Percentiles rank a stretch among this genome's conserved stretches.
These are phyloP conservation scores for Colletotrichum siamense DNA, from an alignment of 2,329 filamentous ascomycete genomes.

Conservation along the genomic window DNA sequence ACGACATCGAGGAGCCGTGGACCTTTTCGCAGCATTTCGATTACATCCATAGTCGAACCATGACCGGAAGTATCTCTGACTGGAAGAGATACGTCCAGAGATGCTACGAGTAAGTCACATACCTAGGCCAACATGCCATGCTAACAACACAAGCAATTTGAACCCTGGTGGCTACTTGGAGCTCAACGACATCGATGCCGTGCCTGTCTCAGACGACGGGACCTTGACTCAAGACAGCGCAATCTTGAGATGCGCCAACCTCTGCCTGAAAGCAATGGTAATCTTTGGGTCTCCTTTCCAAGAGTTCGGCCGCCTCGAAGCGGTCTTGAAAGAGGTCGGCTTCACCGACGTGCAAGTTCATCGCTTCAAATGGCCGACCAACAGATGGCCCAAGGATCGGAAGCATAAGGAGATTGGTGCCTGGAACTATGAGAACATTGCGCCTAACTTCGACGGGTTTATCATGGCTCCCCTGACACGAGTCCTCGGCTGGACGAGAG, in stretches of 20 bases:
- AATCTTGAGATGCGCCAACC: not conserved
- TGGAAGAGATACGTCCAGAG: not conserved
- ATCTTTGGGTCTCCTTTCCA: not conserved
- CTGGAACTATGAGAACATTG: not conserved
- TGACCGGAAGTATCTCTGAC: not conserved
- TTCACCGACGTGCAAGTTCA: not conserved
- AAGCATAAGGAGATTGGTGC: not conserved
- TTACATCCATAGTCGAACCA: not conserved
- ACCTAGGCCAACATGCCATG: too few relatives aligned
- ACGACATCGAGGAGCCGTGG: not conserved
- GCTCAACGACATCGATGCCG: not conserved
- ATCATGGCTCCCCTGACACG: not conserved
- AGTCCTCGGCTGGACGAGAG: not conserved
- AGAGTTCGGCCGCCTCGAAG: not conserved
- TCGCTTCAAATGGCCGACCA: not conserved
- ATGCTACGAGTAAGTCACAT: not conserved
- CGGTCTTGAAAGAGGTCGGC: not conserved
- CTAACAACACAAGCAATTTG: not conserved
- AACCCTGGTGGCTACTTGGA: not conserved
- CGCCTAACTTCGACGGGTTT: not conserved
- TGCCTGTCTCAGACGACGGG: not conserved
- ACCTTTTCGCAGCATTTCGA: not conserved
- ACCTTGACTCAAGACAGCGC: not conserved
- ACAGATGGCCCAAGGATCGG: not conserved
- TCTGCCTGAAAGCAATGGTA: not conserved